Evolutionary conservation across 768 basidiomycete genomes (phyloP), one percentile per base, ranked within the genome.

Genomic region (Daedaleopsis sinensis): DNA sequence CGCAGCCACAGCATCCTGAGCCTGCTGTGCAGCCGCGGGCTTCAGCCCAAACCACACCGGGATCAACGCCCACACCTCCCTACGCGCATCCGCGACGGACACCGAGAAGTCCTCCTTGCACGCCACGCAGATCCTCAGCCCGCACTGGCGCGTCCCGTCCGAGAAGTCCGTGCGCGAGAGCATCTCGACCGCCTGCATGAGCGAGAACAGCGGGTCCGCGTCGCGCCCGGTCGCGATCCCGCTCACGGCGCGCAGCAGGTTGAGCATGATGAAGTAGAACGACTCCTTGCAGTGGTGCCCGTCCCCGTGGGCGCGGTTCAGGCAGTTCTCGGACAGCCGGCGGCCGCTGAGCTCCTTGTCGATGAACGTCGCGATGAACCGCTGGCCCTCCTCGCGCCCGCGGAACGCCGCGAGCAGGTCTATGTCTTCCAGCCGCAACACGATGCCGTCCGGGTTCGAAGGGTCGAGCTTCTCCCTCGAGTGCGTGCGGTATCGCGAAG

Each of bases 231-330:
- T 80, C 1, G 89, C 83, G 59, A 91, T 86, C 0, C 90, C 90
- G 0, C 87, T 85, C 47, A 91, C 82, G 21, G 85, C 82, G 58
- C 90, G 84, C 44, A 91, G 74, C 35, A 88, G 76, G 71, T 91
- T 90, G 59, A 91, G 81, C 77, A 83, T 84, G 75, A 92, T 84
- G 71, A 86, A 89, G 73, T 90, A 88, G 73, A 89, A 89, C 15
- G 89, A 87, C 54, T 90, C 87, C 59, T 76, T 75, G 72, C 90
- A 92, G n/a, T 68, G 63, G 61, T 68, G 74, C 7, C 70, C 71
- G 57, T 60, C 61, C 54, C 75, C 77, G 54, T 75, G 64, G 16
- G 78, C 69, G 23, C 70, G 69, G 71, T 84, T 77, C 5, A 74
- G 67, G 69, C 89, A 91, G 12, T 78, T 75, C 0, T 71, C 59